A percentile compares a stretch with the other conserved stretches of the same genome.
Conservation (phyloP, 2,329 filamentous ascomycete species). For the Aspergillus neotritici region DNA sequence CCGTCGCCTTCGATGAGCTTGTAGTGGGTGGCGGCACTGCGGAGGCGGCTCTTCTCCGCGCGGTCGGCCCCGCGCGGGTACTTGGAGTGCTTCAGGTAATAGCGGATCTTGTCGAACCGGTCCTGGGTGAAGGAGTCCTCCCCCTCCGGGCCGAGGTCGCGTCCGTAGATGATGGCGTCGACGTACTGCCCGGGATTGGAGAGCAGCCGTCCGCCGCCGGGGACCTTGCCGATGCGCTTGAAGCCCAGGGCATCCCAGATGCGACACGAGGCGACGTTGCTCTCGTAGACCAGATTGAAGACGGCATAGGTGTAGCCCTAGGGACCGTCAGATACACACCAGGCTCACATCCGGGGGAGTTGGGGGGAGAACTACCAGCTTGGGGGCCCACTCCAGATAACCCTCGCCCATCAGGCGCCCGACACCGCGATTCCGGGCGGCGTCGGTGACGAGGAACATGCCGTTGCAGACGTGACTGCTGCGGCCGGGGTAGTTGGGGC, state of each 20-base stretch:
- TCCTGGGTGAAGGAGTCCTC: slow-evolving; percentile 89
- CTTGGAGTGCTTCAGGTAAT: slow-evolving; percentile 88
- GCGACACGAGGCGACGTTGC: slow-evolving; percentile 80
- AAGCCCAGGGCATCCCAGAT: slow-evolving; percentile 92
- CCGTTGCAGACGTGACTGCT: slow-evolving; percentile 83
- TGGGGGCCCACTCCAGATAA: slow-evolving; percentile 71
- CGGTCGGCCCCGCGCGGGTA: slow-evolving; percentile 91
- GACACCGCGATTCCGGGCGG: slow-evolving; percentile 66
- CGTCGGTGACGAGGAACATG: slow-evolving; percentile 69
- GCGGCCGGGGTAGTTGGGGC: slow-evolving; percentile 85
- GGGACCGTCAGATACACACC: slow-evolving; percentile 14
- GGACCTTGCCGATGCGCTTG: slow-evolving; percentile 82
- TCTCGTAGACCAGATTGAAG: slow-evolving; percentile 93
- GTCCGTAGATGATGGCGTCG: slow-evolving; percentile 73
- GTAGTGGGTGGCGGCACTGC: slow-evolving; percentile 92
- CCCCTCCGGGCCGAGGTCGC: slow-evolving; percentile 56
- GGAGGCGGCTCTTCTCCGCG: slow-evolving; percentile 88
- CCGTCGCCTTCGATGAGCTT: slow-evolving; percentile 59
- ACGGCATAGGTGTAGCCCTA: slow-evolving; percentile 84
- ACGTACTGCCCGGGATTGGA: slow-evolving; percentile 64
- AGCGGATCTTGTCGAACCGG: slow-evolving; percentile 97
- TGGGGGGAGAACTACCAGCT: slow-evolving; percentile 40
- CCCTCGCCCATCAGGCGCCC: slow-evolving; percentile 70
- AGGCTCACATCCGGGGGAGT: too few relatives aligned
- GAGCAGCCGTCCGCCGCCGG: slow-evolving; percentile 63